Evolutionary conservation across 495 filamentous ascomycete genomes (phyloP).

Genomic region (Neurospora sp.): DNA sequence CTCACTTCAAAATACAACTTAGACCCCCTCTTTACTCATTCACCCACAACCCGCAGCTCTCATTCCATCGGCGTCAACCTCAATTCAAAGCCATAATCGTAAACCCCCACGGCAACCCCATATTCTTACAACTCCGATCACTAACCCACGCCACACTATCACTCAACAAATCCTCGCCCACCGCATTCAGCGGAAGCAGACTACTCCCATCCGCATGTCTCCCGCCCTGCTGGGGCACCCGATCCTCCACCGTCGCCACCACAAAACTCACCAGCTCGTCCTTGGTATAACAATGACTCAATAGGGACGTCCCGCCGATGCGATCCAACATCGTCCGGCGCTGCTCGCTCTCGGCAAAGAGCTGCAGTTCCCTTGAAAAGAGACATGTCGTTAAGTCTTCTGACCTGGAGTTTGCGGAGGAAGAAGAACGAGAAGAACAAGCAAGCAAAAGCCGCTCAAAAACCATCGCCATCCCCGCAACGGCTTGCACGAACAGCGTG

Average conservation of each 20-base stretch:
- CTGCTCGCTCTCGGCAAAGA: conserved; percentile 23
- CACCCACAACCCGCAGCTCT: neutral
- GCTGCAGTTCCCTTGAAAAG: conserved; percentile 17
- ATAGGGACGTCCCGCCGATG: conserved; percentile 8
- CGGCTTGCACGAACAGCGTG: conserved; percentile 17
- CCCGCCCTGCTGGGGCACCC: neutral
- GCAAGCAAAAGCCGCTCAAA: conserved; percentile 10
- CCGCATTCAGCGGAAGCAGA: conserved; percentile 1
- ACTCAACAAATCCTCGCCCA: conserved; percentile 10
- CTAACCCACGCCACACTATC: conserved; percentile 16
- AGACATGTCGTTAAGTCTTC: conserved; percentile 1
- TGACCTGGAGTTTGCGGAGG: neutral
- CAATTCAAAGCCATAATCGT: conserved; percentile 24
- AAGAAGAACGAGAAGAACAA: neutral
- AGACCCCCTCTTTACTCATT: neutral
- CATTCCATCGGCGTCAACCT: neutral
- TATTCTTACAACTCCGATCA: conserved; percentile 19
- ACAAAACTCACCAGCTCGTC: conserved; percentile 13
- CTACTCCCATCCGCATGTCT: neutral
- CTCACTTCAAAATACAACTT: neutral
- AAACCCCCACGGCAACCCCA: conserved; percentile 27
- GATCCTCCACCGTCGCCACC: conserved; percentile 8
- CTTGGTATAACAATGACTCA: conserved; percentile 17
- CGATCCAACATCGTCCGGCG: conserved; percentile 14
- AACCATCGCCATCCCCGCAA: conserved; percentile 19